Evolutionary conservation across 1,284 basidiomycete species (phyloP), one percentile per base, ranked within the genome.

Genomic region (Puccinia triticina): DNA sequence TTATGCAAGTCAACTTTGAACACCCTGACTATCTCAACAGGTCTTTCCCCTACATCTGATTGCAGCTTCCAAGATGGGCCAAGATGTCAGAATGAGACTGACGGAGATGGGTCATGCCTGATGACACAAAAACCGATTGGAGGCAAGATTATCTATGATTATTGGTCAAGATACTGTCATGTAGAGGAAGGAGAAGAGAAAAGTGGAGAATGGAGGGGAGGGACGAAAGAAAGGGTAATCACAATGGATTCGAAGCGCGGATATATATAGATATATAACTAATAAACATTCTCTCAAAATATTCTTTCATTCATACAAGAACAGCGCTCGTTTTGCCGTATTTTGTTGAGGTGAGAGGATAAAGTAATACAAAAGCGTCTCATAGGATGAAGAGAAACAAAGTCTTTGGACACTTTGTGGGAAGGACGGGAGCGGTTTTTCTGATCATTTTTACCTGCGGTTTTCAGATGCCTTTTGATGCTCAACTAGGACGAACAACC

Each of bases 401-500:
- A 1, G 10, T 69, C 18, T 29, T 69, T 46, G 8, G 8, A 69
- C 37, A 43, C 11, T 46, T 69, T 48, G 12, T 46, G 40, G 3
- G 32, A 34, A 12, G 8, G 16, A 50, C 12, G 40, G 40, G 40
- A 12, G 12, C 4, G 40, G 18, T 11, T 50, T 50, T 50, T 18
- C 10, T 11, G 18, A 21, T 2, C 3, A 21, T 21, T 50, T 46
- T 50, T 50, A 16, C 48, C 18, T 43, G 40, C 4, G 57, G 26
- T 59, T 26, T 29, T n/a, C 8, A 12, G 57, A 29, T 59, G 4
- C 21, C 57, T 59, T 59, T 7, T 26, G 23, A 5, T 29, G 29
- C 18, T 69, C 32, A 69, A 69, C 43, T 69, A 40, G 78, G 78
- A 29, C 78, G 67, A n/a, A 80, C 78, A 10, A 80, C 78, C 50